Evolutionary conservation across 73 alveolate genomes (phyloP), one percentile per base, ranked within the genome.

Genomic region (Halteria grandinella): DNA sequence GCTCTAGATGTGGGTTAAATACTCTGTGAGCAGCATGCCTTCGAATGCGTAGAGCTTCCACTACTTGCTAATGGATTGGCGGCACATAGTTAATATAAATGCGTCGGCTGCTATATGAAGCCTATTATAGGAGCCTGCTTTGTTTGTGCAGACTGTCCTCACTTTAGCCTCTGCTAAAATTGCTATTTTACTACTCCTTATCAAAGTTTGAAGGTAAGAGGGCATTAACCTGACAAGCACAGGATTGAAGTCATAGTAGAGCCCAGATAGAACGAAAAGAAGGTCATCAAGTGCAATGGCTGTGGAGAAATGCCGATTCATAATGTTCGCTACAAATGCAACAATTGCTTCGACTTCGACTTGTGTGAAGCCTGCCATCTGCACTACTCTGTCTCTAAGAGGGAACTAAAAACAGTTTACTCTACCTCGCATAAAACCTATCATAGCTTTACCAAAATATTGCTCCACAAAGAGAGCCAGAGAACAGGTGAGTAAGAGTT

Each of bases 41-140:
- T 93, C 57, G 54, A 54, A 55, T 89, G 88, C 1, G 74, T 87
- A 24, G 98, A 93, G 82, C 52, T 91, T 12, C 95, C 97, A 5
- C 59, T 66, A 34, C 71, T 80, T 31, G 97, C 93, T 17, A 81
- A 59, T 55, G 98, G 98, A 0, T 66, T 93, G 10, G 92, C 95
- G 7, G 86, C 88, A 36, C 98, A 93, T 83, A 91, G 88, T 55
- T 45, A 79, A 24, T 78, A 82, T 23, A 83, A 88, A 31, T 89
- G 98, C 69, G 86, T 60, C 43, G 70, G 85, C 33, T 93, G 98
- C 80, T 93, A 70, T 54, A 73, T 70, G 86, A 82, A 90, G 55
- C 98, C 98, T 10, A 93, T 93, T 12, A 59, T 93, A 39, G 98
- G 98, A 10, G 88, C 93, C 43, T 87, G 95, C 50, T 93, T 93